phyloP scores from a whole-genome alignment of 306 rosid genomes.

The Quercus agrifolia region DNA sequence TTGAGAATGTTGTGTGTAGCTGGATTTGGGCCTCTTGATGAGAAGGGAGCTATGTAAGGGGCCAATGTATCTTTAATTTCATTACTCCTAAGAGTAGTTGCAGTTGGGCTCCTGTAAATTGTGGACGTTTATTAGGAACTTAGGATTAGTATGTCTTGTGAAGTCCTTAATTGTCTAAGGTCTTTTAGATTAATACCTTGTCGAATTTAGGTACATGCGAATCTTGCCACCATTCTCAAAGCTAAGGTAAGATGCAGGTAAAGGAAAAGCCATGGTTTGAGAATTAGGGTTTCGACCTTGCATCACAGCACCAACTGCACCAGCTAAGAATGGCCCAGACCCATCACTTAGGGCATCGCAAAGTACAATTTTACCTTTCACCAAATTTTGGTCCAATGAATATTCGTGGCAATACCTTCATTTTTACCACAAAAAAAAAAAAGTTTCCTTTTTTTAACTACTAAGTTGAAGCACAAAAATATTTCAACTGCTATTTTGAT shows the following conservation, averaged over 20 bases:
- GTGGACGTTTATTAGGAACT: neutral
- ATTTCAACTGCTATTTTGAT: neutral
- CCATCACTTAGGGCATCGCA: constrained; percentile 1
- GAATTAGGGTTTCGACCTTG: neutral
- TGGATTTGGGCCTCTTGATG: constrained; percentile 37
- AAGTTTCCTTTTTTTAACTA: no score
- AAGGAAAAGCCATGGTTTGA: neutral
- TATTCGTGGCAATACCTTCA: neutral
- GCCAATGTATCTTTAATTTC: constrained; percentile 15
- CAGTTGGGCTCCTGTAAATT: constrained; percentile 21
- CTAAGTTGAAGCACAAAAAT: neutral
- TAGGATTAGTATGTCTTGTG: neutral
- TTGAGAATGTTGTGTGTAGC: constrained; percentile 34
- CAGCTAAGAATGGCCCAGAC: neutral
- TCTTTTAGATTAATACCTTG: constrained; percentile 16
- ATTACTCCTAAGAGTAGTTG: constrained; percentile 29
- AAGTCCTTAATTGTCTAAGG: neutral
- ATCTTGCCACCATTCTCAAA: neutral
- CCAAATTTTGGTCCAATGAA: constrained; percentile 19
- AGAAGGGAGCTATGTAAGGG: constrained; percentile 29
- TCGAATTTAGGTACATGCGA: constrained; percentile 1
- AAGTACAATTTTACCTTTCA: constrained; percentile 36
- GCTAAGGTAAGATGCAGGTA: constrained; percentile 25
- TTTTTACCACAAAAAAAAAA: neutral
- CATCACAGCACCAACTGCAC: constrained; percentile 20